These are phyloP conservation scores for Backusella morwellensis DNA, from an alignment of 192 early-diverging fungal genomes.

Conservation along the genomic window DNA sequence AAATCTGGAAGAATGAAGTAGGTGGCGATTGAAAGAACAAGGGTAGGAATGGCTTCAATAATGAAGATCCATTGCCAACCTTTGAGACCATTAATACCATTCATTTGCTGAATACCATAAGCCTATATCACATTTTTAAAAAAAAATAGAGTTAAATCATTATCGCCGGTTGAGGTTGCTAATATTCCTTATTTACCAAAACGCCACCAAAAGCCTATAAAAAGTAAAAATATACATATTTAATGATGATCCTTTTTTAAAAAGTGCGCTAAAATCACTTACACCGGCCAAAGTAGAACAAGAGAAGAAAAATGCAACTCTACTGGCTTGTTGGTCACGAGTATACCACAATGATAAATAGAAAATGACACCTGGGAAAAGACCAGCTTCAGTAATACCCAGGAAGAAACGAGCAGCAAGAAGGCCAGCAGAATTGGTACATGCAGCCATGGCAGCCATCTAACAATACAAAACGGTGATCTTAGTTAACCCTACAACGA, in stretches of 20 bases:
- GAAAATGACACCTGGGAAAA: slow-evolving; percentile 58
- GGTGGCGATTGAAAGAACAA: slow-evolving; percentile 51
- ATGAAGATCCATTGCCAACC: slow-evolving; percentile 82
- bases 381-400: slow-evolving; percentile 56
- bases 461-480: neutral
- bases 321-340: slow-evolving; percentile 47
- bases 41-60: slow-evolving; percentile 63
- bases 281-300: slow-evolving; percentile 52
- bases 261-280: slow-evolving; percentile 38
- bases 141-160: neutral
- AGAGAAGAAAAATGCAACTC: slow-evolving; percentile 54
- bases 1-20: slow-evolving; percentile 51
- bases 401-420: slow-evolving; percentile 58
- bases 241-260: slow-evolving; percentile 26
- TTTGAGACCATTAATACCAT: slow-evolving; percentile 45
- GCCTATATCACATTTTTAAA: slow-evolving; percentile 25
- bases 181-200: slow-evolving; percentile 20
- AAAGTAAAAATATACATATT: neutral
- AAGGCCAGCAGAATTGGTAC: slow-evolving; percentile 37
- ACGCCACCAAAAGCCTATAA: slow-evolving; percentile 58
- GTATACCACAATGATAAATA: slow-evolving; percentile 52
- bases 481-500: neutral
- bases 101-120: slow-evolving; percentile 60
- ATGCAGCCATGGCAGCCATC: slow-evolving; percentile 54
- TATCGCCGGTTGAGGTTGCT: neutral